Percentiles rank a stretch among this genome's conserved stretches.
Evolutionary conservation across 257 asterid species (phyloP).

Genomic region (Eustoma russellianum): DNA sequence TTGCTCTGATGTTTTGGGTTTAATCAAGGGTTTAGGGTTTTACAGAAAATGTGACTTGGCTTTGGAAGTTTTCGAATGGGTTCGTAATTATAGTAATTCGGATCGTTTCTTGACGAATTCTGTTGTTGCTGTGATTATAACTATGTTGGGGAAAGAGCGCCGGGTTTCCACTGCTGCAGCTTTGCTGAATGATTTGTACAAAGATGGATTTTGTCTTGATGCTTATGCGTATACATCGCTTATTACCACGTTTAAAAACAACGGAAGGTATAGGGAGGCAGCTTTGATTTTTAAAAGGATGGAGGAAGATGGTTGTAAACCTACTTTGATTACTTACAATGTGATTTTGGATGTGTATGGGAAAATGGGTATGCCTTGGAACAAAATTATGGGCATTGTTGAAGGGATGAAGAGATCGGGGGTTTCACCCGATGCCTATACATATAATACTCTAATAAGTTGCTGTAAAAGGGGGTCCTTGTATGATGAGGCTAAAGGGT

Average conservation of each 20-base stretch:
- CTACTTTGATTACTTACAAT: conserved; percentile 82
- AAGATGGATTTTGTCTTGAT: conserved; percentile 61
- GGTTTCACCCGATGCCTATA: conserved; percentile 68
- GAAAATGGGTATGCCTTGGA: conserved; percentile 99
- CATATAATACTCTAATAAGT: conserved; percentile 78
- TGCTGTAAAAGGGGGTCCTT: conserved; percentile 79
- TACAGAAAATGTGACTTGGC: conserved; percentile 64
- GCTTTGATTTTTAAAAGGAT: conserved; percentile 63
- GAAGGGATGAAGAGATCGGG: conserved; percentile 65
- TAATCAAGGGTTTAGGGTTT: conserved; percentile 61
- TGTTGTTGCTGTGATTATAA: conserved; percentile 60
- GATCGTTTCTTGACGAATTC: conserved; percentile 43
- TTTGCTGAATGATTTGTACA: conserved; percentile 49
- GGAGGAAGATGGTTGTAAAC: conserved; percentile 84
- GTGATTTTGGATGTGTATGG: conserved; percentile 82
- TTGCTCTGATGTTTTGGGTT: conserved; percentile 39
- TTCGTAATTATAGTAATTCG: conserved; percentile 27
- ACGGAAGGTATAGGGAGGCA: conserved; percentile 74
- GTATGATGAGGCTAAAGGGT: conserved; percentile 64
- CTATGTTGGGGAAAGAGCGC: conserved; percentile 69
- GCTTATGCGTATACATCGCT: conserved; percentile 76
- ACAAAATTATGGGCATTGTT: conserved; percentile 41
- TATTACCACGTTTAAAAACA: conserved; percentile 41
- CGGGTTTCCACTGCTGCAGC: conserved; percentile 52
- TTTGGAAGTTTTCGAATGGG: conserved; percentile 56